A percentile compares a stretch with the other conserved stretches of the same genome.
These are phyloP conservation scores for Wickerhamomyces bisporus DNA, from an alignment of 805 yeast genomes.

Conservation along the genomic window DNA sequence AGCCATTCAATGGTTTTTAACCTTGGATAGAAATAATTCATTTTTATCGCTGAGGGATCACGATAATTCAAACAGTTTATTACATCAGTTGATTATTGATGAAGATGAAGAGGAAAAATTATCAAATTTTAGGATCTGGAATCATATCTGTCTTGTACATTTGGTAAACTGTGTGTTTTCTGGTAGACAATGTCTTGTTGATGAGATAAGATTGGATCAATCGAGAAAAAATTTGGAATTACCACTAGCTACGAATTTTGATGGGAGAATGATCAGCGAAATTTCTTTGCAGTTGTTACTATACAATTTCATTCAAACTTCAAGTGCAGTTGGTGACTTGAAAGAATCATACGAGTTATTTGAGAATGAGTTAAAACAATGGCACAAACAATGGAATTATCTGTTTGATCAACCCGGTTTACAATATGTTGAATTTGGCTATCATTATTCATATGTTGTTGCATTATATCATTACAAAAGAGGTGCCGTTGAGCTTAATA, in stretches of 20 bases:
- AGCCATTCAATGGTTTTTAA: slow-evolving; percentile 58
- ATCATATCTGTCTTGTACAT: slow-evolving; percentile 65
- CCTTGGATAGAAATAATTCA: slow-evolving; percentile 36
- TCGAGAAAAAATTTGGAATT: slow-evolving; percentile 54
- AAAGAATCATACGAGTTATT: slow-evolving; percentile 29
- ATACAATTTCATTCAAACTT: slow-evolving; percentile 51
- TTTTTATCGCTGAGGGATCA: slow-evolving; percentile 13
- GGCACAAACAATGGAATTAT: slow-evolving; percentile 69
- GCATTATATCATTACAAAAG: slow-evolving; percentile 38
- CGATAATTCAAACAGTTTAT: slow-evolving; percentile 7
- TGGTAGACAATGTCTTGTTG: slow-evolving; percentile 61
- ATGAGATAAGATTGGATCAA: slow-evolving; percentile 51
- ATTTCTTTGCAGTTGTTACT: slow-evolving; percentile 54
- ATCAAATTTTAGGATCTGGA: slow-evolving; percentile 61
- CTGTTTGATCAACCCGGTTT: slow-evolving; percentile 64
- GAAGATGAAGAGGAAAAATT: slow-evolving; percentile 36
- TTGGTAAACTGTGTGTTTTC: slow-evolving; percentile 58
- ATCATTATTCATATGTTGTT: slow-evolving; percentile 54
- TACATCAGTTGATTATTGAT: slow-evolving; percentile 20
- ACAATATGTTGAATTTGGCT: slow-evolving; percentile 70
- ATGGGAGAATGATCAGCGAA: slow-evolving; percentile 79
- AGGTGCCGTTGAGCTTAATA: slow-evolving; percentile 3
- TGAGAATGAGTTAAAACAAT: slow-evolving; percentile 44
- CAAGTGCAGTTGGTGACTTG: slow-evolving; percentile 9
- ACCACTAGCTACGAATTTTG: slow-evolving; percentile 66